Evolutionary conservation across 2,329 filamentous ascomycete species (phyloP).

Genomic region (Sphaerulina vaccinii): DNA sequence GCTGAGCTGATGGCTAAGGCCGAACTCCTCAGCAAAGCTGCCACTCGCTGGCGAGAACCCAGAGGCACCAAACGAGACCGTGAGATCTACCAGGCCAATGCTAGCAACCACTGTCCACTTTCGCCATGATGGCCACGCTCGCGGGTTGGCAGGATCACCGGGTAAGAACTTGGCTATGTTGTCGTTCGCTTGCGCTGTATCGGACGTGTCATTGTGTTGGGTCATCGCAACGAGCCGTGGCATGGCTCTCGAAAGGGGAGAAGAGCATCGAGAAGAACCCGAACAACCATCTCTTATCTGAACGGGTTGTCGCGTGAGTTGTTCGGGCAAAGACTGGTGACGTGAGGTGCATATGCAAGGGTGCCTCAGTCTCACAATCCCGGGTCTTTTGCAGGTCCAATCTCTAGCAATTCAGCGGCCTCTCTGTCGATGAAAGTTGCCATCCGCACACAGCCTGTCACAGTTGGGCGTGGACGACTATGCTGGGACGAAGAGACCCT

Average conservation of each 20-base stretch:
- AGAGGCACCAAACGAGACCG: conserved; percentile 43
- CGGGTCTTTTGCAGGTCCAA: too few species aligned
- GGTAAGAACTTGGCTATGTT: conserved; percentile 34
- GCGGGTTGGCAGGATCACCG: conserved; percentile 44
- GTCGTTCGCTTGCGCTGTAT: neutral
- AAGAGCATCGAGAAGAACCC: neutral
- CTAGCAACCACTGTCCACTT: conserved; percentile 50
- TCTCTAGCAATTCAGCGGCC: neutral
- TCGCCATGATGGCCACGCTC: conserved; percentile 46
- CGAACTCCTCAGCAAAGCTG: conserved; percentile 46
- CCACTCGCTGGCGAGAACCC: conserved; percentile 47
- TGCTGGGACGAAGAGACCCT: too few species aligned
- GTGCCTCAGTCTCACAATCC: neutral
- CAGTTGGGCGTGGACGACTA: too few species aligned
- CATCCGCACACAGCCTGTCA: too few species aligned
- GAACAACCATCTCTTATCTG: neutral
- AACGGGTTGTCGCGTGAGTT: neutral
- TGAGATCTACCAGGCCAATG: conserved; percentile 36
- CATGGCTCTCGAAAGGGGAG: neutral
- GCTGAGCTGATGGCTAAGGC: conserved; percentile 42
- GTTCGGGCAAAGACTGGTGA: too few species aligned
- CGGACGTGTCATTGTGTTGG: neutral
- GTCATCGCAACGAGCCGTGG: conserved; percentile 6
- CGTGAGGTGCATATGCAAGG: neutral
- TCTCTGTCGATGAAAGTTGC: too few species aligned